Evolutionary conservation across 805 yeast genomes (phyloP), one percentile per base, ranked within the genome.

Genomic region (Ogataea paradorogensis): DNA sequence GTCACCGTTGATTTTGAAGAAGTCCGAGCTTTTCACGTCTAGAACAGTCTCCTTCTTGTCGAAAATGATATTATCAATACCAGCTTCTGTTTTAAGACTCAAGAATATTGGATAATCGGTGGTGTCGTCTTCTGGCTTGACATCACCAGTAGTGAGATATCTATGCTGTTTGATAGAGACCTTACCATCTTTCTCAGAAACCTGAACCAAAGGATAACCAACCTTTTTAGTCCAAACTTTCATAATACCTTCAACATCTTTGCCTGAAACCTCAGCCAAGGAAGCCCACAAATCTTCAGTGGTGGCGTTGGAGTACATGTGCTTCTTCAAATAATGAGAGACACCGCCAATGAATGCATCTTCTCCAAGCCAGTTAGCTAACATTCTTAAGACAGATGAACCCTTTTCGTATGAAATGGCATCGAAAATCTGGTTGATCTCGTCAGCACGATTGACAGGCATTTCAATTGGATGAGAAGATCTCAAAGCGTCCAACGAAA

Each of bases 391-490:
- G 11, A 82, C 73, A 20, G 91, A 79, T 4, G 89, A 82, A 38
- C 95, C 95, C 66, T 86, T 86, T 48, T 80, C 70, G 62, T 86
- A 86, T 5, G 95, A 84, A 43, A 86, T 86, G 28, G 82, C 82
- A 57, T 86, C 95, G 56, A 86, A 86, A 21, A 85, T 79, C 67
- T 86, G 91, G 55, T 82, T 82, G 43, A 86, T 82, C 56, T 86
- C 91, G 50, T 80, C 78, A 7, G 91, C 91, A 53, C 82, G 80
- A 50, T 73, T 63, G n/a, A 87, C 86, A 6, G 88, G 86, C n/a
- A 86, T 95, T 63, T 84, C 85, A 48, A 86, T 80, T 11, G 95
- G 91, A 60, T 87, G 95, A 11, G 91, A 82, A 46, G 74, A 76
- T 55, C 80, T 65, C 49, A 79, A 66, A 15, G 80, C 75, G 56